Conservation (phyloP, 2,329 filamentous ascomycete species). For the Nothophoma quercina region DNA sequence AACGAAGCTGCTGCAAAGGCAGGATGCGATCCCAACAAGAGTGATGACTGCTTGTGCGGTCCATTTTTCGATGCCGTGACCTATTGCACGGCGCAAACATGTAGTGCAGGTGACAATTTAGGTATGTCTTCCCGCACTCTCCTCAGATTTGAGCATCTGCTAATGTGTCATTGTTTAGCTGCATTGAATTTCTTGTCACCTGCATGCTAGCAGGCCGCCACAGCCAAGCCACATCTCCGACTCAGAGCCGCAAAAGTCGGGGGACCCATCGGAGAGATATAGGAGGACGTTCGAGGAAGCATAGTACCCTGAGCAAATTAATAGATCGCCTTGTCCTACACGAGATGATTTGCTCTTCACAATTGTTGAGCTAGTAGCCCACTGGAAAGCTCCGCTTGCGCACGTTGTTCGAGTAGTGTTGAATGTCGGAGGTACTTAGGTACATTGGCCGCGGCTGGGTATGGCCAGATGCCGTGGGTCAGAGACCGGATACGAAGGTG, state of each 20-base stretch:
- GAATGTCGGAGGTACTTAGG: neutral
- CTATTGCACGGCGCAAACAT: slow-evolving; percentile 36
- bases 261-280: neutral
- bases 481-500: neutral
- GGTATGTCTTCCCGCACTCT: slow-evolving; percentile 29
- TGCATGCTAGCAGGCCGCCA: slow-evolving; percentile 8
- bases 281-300: slow-evolving; percentile 2
- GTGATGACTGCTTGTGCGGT: slow-evolving; percentile 44
- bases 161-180: slow-evolving; percentile 8
- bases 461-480: slow-evolving; percentile 1
- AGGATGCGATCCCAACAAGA: slow-evolving; percentile 40
- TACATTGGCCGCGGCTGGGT: neutral
- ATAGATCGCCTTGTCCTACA: slow-evolving; percentile 1
- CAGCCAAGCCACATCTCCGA: slow-evolving; percentile 1
- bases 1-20: slow-evolving; percentile 39
- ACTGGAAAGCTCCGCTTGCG: neutral
- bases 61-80: slow-evolving; percentile 45
- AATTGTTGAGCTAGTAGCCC: neutral
- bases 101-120: slow-evolving; percentile 41
- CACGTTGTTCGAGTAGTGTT: neutral
- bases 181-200: slow-evolving; percentile 17
- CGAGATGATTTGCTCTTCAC: neutral
- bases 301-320: slow-evolving; percentile 16
- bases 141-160: neutral
- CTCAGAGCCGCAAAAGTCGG: neutral